Evolutionary conservation across 306 rosid genomes (phyloP).

Genomic region (Vigna hirtella): DNA sequence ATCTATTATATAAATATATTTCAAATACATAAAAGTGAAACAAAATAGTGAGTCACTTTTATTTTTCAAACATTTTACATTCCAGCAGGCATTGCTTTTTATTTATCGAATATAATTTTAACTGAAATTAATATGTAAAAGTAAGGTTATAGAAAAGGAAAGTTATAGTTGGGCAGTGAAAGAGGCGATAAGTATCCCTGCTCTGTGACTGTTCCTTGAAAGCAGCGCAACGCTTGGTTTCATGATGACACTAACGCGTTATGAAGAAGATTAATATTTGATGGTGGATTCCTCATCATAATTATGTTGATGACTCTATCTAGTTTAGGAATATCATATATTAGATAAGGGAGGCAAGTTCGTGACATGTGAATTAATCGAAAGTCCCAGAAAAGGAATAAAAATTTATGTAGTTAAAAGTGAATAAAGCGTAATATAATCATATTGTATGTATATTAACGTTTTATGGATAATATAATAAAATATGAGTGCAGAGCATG

Average conservation of each 20-base stretch:
- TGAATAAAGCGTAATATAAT: background rate
- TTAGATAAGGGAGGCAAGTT: background rate
- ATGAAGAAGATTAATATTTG: slow-evolving; percentile 1
- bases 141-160: too few relatives aligned
- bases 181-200: too few relatives aligned
- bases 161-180: too few relatives aligned
- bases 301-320: background rate
- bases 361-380: background rate
- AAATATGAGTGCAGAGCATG: background rate
- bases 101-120: too few relatives aligned
- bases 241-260: slow-evolving; percentile 13
- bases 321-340: background rate
- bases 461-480: background rate
- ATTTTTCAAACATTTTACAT: too few relatives aligned
- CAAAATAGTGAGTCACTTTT: too few relatives aligned
- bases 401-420: background rate
- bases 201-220: background rate
- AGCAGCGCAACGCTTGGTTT: background rate
- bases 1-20: too few relatives aligned
- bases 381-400: background rate
- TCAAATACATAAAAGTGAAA: too few relatives aligned
- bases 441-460: background rate
- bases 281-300: background rate
- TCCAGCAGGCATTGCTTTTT: too few relatives aligned
- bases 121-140: background rate